phyloP scores from a whole-genome alignment of 306 rosid genomes.

The Cucurbita argyrosperma region DNA sequence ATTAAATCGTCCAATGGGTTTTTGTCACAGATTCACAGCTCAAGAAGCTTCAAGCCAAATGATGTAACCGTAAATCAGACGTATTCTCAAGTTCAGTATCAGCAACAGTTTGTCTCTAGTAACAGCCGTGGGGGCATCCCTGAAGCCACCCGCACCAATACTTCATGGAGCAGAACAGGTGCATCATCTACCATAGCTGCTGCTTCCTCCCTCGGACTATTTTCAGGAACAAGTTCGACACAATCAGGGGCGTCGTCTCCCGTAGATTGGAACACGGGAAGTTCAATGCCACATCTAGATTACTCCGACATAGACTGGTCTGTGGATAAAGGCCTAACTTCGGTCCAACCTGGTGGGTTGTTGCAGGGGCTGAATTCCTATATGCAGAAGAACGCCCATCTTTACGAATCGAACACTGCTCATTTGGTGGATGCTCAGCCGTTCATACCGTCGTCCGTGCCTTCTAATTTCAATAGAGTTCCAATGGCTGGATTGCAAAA shows the following conservation, averaged over 20 bases:
- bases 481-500: conserved; percentile 53
- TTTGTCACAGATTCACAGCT: conserved; percentile 42
- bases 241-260: conserved; percentile 71
- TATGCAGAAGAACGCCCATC: conserved; percentile 29
- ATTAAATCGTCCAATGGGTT: conserved; percentile 54
- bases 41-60: conserved; percentile 42
- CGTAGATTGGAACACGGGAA: conserved; percentile 79
- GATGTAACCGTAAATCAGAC: conserved; percentile 46
- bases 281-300: conserved; percentile 47
- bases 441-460: conserved; percentile 29
- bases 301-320: conserved; percentile 86
- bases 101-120: conserved; percentile 41
- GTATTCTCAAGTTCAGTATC: conserved; percentile 69
- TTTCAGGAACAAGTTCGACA: conserved; percentile 67
- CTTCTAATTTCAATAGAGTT: conserved; percentile 44
- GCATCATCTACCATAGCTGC: conserved; percentile 59
- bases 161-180: conserved; percentile 47
- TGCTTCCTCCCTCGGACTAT: conserved; percentile 88
- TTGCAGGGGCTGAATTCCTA: conserved; percentile 57
- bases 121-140: conserved; percentile 43
- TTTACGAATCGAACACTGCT: conserved; percentile 47
- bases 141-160: conserved; percentile 39
- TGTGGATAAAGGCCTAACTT: conserved; percentile 45
- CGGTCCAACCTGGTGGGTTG: conserved; percentile 45
- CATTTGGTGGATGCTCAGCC: conserved; percentile 41